phyloP scores from a whole-genome alignment of 176 grass and related monocot species.

The Oryza brachyantha region DNA sequence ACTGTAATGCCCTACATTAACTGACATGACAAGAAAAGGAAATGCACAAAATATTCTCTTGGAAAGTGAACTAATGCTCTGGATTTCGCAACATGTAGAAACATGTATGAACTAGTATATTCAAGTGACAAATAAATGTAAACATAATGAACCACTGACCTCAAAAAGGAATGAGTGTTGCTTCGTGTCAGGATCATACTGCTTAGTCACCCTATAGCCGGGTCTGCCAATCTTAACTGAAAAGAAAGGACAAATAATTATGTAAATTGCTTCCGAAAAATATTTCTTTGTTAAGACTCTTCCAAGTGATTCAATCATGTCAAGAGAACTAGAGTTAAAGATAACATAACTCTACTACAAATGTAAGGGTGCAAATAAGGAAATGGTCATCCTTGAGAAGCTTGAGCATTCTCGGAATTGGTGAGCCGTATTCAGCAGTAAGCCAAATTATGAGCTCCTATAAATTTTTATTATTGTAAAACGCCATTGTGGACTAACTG shows the following conservation, averaged over 20 bases:
- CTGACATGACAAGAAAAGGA: neutral
- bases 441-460: neutral
- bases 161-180: slow-evolving; percentile 92
- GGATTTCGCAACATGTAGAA: neutral
- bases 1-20: slow-evolving; percentile 3
- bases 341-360: neutral
- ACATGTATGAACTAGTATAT: neutral
- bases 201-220: slow-evolving; percentile 88
- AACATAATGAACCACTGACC: slow-evolving; percentile 35
- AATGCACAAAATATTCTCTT: neutral
- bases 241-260: slow-evolving; percentile 25
- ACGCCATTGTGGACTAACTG: neutral
- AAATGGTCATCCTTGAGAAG: neutral
- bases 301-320: neutral
- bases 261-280: slow-evolving; percentile 22
- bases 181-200: slow-evolving; percentile 83
- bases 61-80: neutral
- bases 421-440: neutral
- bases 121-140: neutral
- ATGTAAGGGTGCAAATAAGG: neutral
- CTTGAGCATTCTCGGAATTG: neutral
- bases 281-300: neutral
- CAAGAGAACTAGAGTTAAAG: neutral
- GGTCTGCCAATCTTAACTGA: slow-evolving; percentile 98
- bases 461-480: neutral